A percentile compares a stretch with the other conserved stretches of the same genome.
Evolutionary conservation across 2,329 filamentous ascomycete species (phyloP).

Genomic region (Fusarium armeniacum): DNA sequence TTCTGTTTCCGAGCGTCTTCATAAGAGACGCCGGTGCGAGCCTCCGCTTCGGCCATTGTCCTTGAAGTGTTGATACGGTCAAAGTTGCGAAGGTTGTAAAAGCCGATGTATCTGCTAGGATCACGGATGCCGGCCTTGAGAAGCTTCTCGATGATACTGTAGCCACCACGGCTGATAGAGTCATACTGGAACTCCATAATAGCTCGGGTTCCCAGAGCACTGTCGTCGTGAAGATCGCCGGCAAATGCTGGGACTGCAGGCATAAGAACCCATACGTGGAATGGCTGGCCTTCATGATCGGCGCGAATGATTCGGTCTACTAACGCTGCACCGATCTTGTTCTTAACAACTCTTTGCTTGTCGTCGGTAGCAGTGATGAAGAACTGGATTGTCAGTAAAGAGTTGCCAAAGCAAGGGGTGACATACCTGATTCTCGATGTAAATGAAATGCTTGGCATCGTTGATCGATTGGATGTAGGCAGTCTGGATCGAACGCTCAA

Average conservation of each 20-base stretch:
- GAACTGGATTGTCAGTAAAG: conserved; percentile 62
- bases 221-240: conserved; percentile 80
- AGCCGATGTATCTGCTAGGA: conserved; percentile 80
- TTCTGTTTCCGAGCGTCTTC: conserved; percentile 74
- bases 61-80: conserved; percentile 82
- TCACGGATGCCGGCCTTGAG: conserved; percentile 76
- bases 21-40: conserved; percentile 75
- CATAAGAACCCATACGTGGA: conserved; percentile 82
- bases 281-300: conserved; percentile 73
- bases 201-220: conserved; percentile 80
- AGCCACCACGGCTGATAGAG: conserved; percentile 81
- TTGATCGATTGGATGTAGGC: conserved; percentile 82
- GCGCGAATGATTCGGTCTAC: conserved; percentile 83
- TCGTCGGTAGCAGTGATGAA: conserved; percentile 86
- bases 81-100: conserved; percentile 88
- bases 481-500: conserved; percentile 85
- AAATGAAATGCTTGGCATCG: conserved; percentile 79
- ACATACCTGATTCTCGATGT: conserved; percentile 79
- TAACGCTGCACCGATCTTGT: conserved; percentile 83
- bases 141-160: conserved; percentile 82
- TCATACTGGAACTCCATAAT: conserved; percentile 93
- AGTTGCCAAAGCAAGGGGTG: fast-evolving
- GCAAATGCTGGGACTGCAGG: conserved; percentile 86
- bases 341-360: conserved; percentile 78
- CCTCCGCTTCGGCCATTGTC: conserved; percentile 72